phyloP scores from a whole-genome alignment of 768 basidiomycete species.

The Tubosaeta sp. region DNA sequence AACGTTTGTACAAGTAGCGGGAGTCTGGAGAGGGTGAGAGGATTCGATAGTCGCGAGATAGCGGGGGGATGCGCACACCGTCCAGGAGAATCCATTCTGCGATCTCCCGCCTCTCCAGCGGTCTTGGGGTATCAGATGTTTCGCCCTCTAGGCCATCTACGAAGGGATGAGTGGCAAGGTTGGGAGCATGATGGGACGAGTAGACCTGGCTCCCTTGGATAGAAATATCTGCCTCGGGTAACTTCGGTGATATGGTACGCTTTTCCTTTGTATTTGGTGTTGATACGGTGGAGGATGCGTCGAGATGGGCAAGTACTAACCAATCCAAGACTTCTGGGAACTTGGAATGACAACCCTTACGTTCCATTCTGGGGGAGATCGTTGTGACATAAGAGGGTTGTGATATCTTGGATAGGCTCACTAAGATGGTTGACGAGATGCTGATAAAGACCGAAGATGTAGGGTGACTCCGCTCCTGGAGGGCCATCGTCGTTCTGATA shows the following conservation, averaged over 20 bases:
- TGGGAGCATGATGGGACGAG: background rate
- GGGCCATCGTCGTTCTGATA: slow-evolving; percentile 82
- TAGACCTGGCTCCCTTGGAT: slow-evolving; percentile 57
- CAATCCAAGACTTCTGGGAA: slow-evolving; percentile 86
- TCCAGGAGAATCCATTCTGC: slow-evolving; percentile 91
- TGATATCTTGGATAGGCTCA: slow-evolving; percentile 26
- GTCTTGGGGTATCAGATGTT: slow-evolving; percentile 53
- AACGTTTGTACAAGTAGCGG: slow-evolving; percentile 89
- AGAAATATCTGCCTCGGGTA: slow-evolving; percentile 69
- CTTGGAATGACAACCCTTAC: slow-evolving; percentile 79
- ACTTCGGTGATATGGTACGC: slow-evolving; percentile 77
- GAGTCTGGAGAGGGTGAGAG: slow-evolving; percentile 49
- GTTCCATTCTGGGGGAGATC: slow-evolving; percentile 53
- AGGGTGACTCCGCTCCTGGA: slow-evolving; percentile 68
- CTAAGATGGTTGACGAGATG: slow-evolving; percentile 58
- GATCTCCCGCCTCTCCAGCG: slow-evolving; percentile 70
- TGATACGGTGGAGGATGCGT: background rate
- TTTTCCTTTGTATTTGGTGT: slow-evolving; percentile 47
- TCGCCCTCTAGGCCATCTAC: slow-evolving; percentile 64
- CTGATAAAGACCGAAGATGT: slow-evolving; percentile 65
- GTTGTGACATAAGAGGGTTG: slow-evolving; percentile 6
- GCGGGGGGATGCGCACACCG: slow-evolving; percentile 47
- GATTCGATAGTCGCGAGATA: slow-evolving; percentile 3
- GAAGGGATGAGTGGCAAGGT: background rate
- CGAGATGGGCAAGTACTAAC: slow-evolving; percentile 34